These are phyloP conservation scores for Kalaharituber pfeilii DNA, from an alignment of 2,329 filamentous ascomycete species.

Conservation along the genomic window DNA sequence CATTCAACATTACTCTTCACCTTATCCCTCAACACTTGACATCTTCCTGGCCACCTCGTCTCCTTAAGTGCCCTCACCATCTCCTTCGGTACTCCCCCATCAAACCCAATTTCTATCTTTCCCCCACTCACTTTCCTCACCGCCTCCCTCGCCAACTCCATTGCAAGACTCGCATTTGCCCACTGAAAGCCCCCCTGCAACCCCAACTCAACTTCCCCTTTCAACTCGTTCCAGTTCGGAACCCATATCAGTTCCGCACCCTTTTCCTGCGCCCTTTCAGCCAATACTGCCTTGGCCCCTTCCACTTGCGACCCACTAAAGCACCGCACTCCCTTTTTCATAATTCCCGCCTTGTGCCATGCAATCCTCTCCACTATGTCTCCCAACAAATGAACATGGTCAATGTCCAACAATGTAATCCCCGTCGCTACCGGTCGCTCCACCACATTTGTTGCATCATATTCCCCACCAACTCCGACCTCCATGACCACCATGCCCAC, in stretches of 20 bases:
- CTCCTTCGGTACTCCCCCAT: constrained; percentile 31
- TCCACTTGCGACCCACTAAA: constrained; percentile 45
- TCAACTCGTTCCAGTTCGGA: constrained; percentile 16
- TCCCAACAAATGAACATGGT: constrained; percentile 68
- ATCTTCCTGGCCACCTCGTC: constrained; percentile 57
- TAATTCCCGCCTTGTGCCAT: constrained; percentile 84
- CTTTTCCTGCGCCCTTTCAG: constrained; percentile 42
- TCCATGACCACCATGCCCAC: constrained; percentile 70
- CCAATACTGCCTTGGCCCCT: constrained; percentile 40
- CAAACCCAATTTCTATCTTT: constrained; percentile 39
- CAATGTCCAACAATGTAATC: constrained; percentile 67
- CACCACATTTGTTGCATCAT: constrained; percentile 80
- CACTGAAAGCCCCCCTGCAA: constrained; percentile 39
- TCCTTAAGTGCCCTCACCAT: constrained; percentile 48
- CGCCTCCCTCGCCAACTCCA: constrained; percentile 33
- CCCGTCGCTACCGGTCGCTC: constrained; percentile 50
- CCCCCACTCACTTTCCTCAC: background rate
- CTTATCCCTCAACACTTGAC: constrained; percentile 46
- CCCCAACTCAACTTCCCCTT: constrained; percentile 14
- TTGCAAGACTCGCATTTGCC: constrained; percentile 42
- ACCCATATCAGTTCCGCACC: constrained; percentile 31
- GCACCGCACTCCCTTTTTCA: constrained; percentile 48
- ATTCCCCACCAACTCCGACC: constrained; percentile 86
- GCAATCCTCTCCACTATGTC: constrained; percentile 64
- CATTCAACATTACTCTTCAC: constrained; percentile 39